These are phyloP conservation scores for Phoma sp. DNA, from an alignment of 2,329 filamentous ascomycete genomes.

Conservation along the genomic window DNA sequence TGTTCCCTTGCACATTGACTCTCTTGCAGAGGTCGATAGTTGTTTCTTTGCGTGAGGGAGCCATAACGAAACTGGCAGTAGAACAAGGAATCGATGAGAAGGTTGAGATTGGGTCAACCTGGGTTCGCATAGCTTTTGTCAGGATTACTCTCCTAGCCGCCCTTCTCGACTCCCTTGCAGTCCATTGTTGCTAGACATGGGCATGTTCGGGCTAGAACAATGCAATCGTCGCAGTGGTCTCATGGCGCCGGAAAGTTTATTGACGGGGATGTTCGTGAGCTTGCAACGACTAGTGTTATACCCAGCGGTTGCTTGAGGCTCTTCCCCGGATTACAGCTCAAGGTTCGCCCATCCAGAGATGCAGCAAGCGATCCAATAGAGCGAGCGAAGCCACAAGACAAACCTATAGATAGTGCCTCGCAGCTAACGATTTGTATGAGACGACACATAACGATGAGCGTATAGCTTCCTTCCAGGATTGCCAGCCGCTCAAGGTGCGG, in stretches of 20 bases:
- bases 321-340: neutral
- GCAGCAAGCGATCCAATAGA: neutral
- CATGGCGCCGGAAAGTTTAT: neutral
- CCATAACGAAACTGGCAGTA: constrained; percentile 24
- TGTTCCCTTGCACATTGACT: constrained; percentile 60
- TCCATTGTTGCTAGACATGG: neutral
- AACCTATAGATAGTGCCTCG: neutral
- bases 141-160: neutral
- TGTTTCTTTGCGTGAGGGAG: constrained; percentile 45
- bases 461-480: neutral
- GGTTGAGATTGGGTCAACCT: neutral
- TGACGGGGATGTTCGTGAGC: neutral
- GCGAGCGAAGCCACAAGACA: neutral
- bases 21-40: constrained; percentile 61
- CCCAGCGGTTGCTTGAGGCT: neutral
- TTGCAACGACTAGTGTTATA: neutral
- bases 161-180: neutral
- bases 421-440: neutral
- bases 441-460: no score
- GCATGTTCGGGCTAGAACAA: neutral
- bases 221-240: neutral
- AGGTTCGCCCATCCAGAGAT: neutral
- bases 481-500: neutral
- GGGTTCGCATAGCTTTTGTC: neutral
- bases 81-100: neutral